These are phyloP conservation scores for Populus tomentosa DNA, from an alignment of 441 rosid genomes.

Conservation along the genomic window DNA sequence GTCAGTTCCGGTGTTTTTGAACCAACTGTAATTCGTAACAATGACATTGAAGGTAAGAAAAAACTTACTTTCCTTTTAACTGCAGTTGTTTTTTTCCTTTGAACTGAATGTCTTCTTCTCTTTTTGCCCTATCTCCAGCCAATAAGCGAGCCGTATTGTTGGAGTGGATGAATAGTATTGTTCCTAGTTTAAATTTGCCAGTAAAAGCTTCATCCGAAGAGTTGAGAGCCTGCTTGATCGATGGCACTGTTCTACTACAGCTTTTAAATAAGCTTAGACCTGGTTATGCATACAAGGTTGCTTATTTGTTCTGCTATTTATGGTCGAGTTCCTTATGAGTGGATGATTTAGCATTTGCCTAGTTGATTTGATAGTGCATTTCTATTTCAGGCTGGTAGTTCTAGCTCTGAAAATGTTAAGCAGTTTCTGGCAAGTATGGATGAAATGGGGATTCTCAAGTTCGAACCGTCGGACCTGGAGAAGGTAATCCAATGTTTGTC, in stretches of 20 bases:
- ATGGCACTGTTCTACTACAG: slow-evolving; percentile 38
- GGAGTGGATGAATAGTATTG: slow-evolving; percentile 46
- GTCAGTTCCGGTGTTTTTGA: slow-evolving; percentile 22
- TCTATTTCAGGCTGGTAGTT: slow-evolving; percentile 32
- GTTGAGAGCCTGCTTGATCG: slow-evolving; percentile 39
- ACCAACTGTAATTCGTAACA: neutral
- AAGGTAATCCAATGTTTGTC: slow-evolving; percentile 35
- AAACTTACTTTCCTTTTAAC: neutral
- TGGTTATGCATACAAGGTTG: slow-evolving; percentile 32
- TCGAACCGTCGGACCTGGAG: slow-evolving; percentile 48
- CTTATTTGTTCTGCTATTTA: neutral
- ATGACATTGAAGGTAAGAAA: slow-evolving; percentile 29
- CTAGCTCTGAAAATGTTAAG: slow-evolving; percentile 28
- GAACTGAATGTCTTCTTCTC: neutral
- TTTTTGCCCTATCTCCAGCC: slow-evolving; percentile 22
- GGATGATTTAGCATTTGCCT: neutral
- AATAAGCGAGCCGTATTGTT: slow-evolving; percentile 35
- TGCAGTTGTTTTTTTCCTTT: neutral
- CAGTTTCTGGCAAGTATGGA: slow-evolving; percentile 41
- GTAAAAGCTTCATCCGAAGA: slow-evolving; percentile 46
- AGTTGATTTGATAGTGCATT: slow-evolving; percentile 10
- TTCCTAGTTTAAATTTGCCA: slow-evolving; percentile 35
- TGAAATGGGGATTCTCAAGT: slow-evolving; percentile 40
- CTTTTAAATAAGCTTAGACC: slow-evolving; percentile 42
- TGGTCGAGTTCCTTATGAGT: neutral